phyloP scores from a whole-genome alignment of 208 protist genomes.

The Acanthamoeba triangularis region DNA sequence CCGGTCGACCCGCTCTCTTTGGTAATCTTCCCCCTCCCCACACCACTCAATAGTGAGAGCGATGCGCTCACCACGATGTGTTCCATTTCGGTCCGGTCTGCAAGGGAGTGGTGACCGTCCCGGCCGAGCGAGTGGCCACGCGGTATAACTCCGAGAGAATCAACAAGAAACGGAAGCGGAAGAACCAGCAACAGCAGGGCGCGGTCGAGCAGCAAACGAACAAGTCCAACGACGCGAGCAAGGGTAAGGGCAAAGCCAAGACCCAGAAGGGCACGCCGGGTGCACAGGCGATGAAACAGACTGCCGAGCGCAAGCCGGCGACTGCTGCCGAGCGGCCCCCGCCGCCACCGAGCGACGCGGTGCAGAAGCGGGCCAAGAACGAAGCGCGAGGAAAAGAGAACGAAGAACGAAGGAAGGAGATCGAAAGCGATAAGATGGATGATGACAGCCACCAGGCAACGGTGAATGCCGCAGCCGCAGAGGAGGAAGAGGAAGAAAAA shows the following conservation, averaged over 20 bases:
- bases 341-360: background rate
- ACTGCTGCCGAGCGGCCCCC: background rate
- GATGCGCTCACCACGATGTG: too few relatives aligned
- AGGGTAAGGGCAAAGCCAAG: background rate
- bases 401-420: background rate
- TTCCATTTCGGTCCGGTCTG: too few relatives aligned
- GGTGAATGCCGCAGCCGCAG: background rate
- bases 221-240: background rate
- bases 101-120: slow-evolving; percentile 19
- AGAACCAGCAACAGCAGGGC: background rate
- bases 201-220: background rate
- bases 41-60: too few relatives aligned
- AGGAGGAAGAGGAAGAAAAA: too few relatives aligned
- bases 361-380: background rate
- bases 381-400: background rate
- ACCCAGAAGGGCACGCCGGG: background rate
- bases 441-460: background rate
- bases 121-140: background rate
- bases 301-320: too few relatives aligned
- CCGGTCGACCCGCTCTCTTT: background rate
- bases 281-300: background rate
- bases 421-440: background rate
- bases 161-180: background rate
- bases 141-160: slow-evolving; percentile 47
- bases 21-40: too few relatives aligned